Evolutionary conservation across 1,284 basidiomycete species (phyloP).

Genomic region (Sporisorium scitamineum): DNA sequence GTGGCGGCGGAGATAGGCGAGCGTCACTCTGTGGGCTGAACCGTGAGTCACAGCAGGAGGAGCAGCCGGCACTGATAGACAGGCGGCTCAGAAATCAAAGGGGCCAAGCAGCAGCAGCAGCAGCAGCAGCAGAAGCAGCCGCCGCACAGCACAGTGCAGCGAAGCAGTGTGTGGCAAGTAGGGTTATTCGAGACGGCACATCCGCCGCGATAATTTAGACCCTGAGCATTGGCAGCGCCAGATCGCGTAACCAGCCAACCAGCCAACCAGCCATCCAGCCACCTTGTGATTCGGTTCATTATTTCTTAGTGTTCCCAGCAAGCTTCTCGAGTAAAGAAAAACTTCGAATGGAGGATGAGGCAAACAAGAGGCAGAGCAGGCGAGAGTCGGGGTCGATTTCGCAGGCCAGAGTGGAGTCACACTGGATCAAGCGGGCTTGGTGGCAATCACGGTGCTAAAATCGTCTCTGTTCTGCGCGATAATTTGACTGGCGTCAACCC

Average conservation of each 20-base stretch:
- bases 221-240: conserved; percentile 7
- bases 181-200: not conserved
- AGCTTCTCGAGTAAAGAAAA: too few species aligned
- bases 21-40: not conserved
- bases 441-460: conserved; percentile 35
- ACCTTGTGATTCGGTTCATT: not conserved
- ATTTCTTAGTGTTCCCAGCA: too few species aligned
- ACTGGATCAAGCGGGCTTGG: conserved; percentile 19
- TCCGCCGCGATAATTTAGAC: conserved; percentile 1
- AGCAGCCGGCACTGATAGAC: conserved; percentile 14
- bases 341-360: not conserved
- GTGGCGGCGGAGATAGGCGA: conserved; percentile 29
- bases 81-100: not conserved
- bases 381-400: not conserved
- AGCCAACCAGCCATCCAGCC: not conserved
- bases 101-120: not conserved
- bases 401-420: conserved; percentile 2
- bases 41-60: conserved; percentile 12
- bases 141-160: not conserved
- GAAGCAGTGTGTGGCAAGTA: conserved; percentile 6
- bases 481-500: conserved; percentile 2
- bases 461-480: not conserved
- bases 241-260: not conserved
- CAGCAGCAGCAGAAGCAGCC: not conserved
- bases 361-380: not conserved